Evolutionary conservation across 2,329 filamentous ascomycete species (phyloP).

Genomic region (Fusarium proliferatum): DNA sequence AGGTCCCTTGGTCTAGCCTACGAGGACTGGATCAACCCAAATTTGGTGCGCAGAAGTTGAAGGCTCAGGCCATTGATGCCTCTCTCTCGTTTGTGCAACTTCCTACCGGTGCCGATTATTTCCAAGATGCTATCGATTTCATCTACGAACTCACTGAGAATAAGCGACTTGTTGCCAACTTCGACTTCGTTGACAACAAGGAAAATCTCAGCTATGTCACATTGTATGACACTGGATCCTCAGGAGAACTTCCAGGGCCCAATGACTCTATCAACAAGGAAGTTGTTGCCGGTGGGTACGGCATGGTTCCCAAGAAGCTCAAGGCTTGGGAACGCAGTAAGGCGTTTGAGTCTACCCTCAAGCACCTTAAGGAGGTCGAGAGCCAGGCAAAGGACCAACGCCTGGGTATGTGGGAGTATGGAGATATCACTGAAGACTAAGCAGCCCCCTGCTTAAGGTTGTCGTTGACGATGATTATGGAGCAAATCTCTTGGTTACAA

Average conservation of each 20-base stretch:
- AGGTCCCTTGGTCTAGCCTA: slow-evolving; percentile 84
- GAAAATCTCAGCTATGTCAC: slow-evolving; percentile 89
- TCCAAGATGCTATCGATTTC: slow-evolving; percentile 80
- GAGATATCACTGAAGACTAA: slow-evolving; percentile 92
- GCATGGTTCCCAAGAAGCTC: slow-evolving; percentile 91
- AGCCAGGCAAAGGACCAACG: slow-evolving; percentile 81
- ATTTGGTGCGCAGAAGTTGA: slow-evolving; percentile 84
- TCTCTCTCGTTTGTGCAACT: slow-evolving; percentile 90
- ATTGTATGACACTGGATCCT: slow-evolving; percentile 80
- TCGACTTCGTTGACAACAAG: slow-evolving; percentile 82
- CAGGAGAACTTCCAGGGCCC: slow-evolving; percentile 63
- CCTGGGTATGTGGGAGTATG: slow-evolving; percentile 97
- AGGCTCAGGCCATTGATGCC: slow-evolving; percentile 87
- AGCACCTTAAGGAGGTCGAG: slow-evolving; percentile 78
- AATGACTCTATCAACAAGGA: slow-evolving; percentile 91
- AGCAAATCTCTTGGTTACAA: slow-evolving; percentile 21
- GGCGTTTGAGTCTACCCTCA: slow-evolving; percentile 76
- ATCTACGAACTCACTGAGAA: slow-evolving; percentile 80
- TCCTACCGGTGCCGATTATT: slow-evolving; percentile 83
- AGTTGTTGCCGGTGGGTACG: slow-evolving; percentile 83
- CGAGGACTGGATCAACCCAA: slow-evolving; percentile 82
- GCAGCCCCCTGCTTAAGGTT: not conserved
- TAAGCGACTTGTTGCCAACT: slow-evolving; percentile 86
- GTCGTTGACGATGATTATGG: not conserved
- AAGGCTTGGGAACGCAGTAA: slow-evolving; percentile 86